These are phyloP conservation scores for Penicillium goetzii DNA, from an alignment of 495 filamentous ascomycete species.

Conservation along the genomic window DNA sequence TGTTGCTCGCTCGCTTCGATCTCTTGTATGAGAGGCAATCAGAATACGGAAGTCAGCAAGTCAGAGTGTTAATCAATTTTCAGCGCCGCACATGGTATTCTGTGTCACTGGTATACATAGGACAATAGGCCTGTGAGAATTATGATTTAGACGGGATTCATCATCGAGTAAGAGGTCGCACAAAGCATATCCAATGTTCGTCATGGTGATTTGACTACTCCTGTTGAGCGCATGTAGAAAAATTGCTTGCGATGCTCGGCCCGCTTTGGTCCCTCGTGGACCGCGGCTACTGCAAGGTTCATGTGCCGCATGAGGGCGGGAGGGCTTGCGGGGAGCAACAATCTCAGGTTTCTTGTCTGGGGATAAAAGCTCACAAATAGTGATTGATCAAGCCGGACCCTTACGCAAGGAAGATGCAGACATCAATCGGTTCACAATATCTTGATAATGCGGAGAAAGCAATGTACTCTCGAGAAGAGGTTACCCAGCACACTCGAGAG, in stretches of 20 bases:
- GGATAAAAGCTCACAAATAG: neutral
- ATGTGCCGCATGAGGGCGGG: neutral
- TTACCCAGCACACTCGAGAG: neutral
- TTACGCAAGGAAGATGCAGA: neutral
- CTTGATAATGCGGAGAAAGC: neutral
- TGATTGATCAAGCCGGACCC: neutral
- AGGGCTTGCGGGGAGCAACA: neutral
- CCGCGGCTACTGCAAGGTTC: neutral
- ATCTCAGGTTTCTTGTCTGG: neutral
- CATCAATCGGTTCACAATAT: neutral
- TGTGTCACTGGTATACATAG: neutral
- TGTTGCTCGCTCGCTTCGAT: conserved; percentile 1
- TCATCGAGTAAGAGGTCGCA: neutral
- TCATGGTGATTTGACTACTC: neutral
- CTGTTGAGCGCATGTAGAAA: neutral
- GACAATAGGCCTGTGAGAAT: neutral
- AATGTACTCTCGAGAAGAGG: neutral
- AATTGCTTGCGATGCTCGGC: neutral
- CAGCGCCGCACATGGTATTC: neutral
- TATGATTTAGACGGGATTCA: neutral
- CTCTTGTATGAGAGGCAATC: conserved; percentile 5
- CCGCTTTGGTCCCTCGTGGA: neutral
- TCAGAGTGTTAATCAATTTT: neutral
- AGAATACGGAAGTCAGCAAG: neutral
- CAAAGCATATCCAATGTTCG: neutral